Conservation (phyloP, 768 basidiomycete species). For the Naganishia kalamii region DNA sequence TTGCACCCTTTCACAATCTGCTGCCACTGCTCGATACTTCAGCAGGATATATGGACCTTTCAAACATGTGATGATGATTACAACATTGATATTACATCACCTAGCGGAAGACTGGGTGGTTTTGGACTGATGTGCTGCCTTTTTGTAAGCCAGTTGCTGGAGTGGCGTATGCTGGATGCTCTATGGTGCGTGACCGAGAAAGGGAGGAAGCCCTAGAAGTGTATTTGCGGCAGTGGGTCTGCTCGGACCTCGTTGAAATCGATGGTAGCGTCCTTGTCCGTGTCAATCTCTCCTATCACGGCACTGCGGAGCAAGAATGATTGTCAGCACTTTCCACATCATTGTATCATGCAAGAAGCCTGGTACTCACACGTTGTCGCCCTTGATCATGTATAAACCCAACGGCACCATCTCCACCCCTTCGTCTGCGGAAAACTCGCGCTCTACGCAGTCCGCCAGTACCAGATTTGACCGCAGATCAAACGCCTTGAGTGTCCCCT, state of each 20-base stretch:
- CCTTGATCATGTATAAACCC: constrained; percentile 93
- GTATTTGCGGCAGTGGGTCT: constrained; percentile 61
- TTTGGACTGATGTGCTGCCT: neutral
- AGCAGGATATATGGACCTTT: neutral
- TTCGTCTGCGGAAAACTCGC: constrained; percentile 83
- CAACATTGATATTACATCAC: neutral
- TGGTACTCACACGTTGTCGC: constrained; percentile 91
- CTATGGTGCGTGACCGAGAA: neutral
- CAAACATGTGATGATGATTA: neutral
- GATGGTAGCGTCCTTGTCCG: constrained; percentile 72
- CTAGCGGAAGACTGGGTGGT: neutral
- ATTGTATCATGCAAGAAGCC: neutral
- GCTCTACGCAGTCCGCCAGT: constrained; percentile 85
- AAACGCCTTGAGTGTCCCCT: constrained; percentile 86
- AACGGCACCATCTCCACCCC: constrained; percentile 90
- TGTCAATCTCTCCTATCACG: constrained; percentile 49
- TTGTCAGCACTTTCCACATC: neutral
- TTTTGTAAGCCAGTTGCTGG: neutral
- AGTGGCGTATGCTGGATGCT: neutral
- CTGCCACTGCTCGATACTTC: neutral
- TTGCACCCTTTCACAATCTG: no score
- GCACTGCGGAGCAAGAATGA: constrained; percentile 34
- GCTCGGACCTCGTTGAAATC: constrained; percentile 78
- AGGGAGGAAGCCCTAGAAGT: constrained; percentile 22
- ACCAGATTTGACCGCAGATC: constrained; percentile 97